Evolutionary conservation across 2,329 filamentous ascomycete genomes (phyloP).

Genomic region (Dothistroma pini): DNA sequence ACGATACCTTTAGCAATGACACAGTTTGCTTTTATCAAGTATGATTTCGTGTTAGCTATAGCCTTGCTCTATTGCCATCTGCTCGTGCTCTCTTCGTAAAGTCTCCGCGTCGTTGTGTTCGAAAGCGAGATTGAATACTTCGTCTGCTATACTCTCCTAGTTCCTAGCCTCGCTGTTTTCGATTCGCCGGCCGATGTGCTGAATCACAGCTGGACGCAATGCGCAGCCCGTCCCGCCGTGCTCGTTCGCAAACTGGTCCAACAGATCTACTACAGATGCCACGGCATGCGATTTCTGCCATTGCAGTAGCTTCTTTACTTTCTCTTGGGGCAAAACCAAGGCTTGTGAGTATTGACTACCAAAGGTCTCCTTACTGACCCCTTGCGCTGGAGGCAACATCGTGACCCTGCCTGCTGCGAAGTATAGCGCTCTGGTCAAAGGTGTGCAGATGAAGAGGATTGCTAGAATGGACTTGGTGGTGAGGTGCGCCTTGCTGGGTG

Average conservation of each 20-base stretch:
- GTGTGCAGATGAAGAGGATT: slow-evolving; percentile 21
- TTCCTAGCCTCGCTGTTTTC: slow-evolving; percentile 35
- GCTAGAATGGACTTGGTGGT: slow-evolving; percentile 27
- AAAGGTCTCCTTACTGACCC: slow-evolving; percentile 40
- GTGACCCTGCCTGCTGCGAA: slow-evolving; percentile 43
- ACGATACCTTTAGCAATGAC: background rate
- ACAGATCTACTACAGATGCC: slow-evolving; percentile 41
- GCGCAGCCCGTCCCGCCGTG: slow-evolving; percentile 41
- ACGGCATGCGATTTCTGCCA: slow-evolving; percentile 26
- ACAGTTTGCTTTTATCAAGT: background rate
- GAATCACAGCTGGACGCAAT: slow-evolving; percentile 42
- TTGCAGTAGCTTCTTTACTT: slow-evolving; percentile 28
- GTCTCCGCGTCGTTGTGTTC: slow-evolving; percentile 32
- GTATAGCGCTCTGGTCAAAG: slow-evolving; percentile 35
- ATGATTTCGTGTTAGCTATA: too few relatives aligned
- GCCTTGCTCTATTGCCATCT: background rate
- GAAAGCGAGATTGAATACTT: slow-evolving; percentile 41
- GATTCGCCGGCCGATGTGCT: slow-evolving; percentile 39
- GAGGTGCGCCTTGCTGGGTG: slow-evolving; percentile 11
- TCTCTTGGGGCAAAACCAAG: slow-evolving; percentile 41
- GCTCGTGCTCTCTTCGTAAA: slow-evolving; percentile 31
- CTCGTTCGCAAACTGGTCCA: slow-evolving; percentile 42
- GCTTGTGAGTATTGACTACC: slow-evolving; percentile 47
- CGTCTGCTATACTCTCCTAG: slow-evolving; percentile 27
- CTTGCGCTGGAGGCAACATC: slow-evolving; percentile 35